These are phyloP conservation scores for Fraxinus xanthoxyloides DNA, from an alignment of 305 asterid genomes.

Conservation along the genomic window DNA sequence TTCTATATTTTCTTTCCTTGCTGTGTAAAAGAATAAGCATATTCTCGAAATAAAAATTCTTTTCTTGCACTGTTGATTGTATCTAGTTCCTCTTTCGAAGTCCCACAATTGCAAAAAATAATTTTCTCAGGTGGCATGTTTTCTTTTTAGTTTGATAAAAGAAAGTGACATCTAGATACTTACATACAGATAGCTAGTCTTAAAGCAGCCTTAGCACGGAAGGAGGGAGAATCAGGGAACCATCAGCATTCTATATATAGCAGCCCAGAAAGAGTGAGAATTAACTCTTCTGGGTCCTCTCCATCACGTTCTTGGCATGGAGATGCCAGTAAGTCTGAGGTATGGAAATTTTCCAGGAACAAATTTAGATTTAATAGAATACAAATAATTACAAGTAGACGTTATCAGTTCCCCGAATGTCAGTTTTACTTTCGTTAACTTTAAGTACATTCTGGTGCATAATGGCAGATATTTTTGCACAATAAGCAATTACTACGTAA, in stretches of 20 bases:
- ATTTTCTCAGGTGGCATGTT: not conserved
- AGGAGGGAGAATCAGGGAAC: constrained; percentile 47
- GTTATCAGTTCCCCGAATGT: not conserved
- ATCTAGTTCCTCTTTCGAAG: not conserved
- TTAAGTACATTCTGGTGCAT: not conserved
- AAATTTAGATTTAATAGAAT: not conserved
- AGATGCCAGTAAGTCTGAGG: constrained; percentile 50
- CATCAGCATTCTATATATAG: constrained; percentile 33
- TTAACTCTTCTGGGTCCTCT: constrained; percentile 43
- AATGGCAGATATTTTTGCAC: not conserved
- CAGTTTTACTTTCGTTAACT: not conserved
- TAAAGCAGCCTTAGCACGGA: constrained; percentile 73
- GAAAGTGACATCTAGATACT: constrained; percentile 3
- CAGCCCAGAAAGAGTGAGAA: constrained; percentile 55
- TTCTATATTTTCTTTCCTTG: not conserved
- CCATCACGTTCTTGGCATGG: constrained; percentile 48
- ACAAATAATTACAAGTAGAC: not conserved
- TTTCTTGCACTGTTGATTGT: not conserved
- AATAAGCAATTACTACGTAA: not conserved
- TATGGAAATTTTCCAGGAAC: constrained; percentile 21
- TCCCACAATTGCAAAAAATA: not conserved
- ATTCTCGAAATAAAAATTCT: not conserved
- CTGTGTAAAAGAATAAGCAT: not conserved
- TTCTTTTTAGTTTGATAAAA: not conserved
- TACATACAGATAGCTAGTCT: constrained; percentile 68